phyloP scores from a whole-genome alignment of 2,329 filamentous ascomycete species.

The Ophiocordyceps robertsii region DNA sequence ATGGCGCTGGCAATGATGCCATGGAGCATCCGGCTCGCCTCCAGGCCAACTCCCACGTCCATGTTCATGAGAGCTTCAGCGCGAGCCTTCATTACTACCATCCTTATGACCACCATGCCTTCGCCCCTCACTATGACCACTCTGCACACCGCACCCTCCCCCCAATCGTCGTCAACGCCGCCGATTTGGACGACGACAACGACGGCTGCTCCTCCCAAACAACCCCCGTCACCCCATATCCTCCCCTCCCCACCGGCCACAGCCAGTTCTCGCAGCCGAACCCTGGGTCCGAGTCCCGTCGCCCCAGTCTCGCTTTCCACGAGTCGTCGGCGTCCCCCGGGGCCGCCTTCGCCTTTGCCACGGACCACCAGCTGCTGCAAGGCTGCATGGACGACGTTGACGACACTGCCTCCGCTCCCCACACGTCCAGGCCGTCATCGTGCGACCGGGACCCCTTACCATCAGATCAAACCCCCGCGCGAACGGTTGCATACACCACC shows the following conservation, averaged over 20 bases:
- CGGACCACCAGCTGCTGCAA: not conserved
- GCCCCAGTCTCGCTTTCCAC: not conserved
- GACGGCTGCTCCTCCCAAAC: not conserved
- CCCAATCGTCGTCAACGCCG: not conserved
- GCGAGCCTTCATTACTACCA: not conserved
- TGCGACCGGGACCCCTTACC: no score
- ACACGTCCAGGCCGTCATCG: no score
- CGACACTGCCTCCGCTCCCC: no score
- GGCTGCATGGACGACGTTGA: no score
- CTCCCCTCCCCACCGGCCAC: not conserved
- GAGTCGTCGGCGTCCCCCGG: not conserved
- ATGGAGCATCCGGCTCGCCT: no score
- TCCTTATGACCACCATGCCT: not conserved
- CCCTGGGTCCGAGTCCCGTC: not conserved
- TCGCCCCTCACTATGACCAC: not conserved
- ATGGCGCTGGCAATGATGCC: not conserved
- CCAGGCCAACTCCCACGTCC: no score
- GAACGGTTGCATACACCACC: no score
- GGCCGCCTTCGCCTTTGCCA: not conserved
- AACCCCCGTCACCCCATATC: not conserved
- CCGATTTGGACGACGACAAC: not conserved
- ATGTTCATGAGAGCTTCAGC: not conserved
- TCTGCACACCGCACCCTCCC: not conserved
- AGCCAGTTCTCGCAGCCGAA: not conserved
- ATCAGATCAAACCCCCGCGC: no score